phyloP scores from a whole-genome alignment of 2,329 filamentous ascomycete genomes.

The Botrytis medusae region DNA sequence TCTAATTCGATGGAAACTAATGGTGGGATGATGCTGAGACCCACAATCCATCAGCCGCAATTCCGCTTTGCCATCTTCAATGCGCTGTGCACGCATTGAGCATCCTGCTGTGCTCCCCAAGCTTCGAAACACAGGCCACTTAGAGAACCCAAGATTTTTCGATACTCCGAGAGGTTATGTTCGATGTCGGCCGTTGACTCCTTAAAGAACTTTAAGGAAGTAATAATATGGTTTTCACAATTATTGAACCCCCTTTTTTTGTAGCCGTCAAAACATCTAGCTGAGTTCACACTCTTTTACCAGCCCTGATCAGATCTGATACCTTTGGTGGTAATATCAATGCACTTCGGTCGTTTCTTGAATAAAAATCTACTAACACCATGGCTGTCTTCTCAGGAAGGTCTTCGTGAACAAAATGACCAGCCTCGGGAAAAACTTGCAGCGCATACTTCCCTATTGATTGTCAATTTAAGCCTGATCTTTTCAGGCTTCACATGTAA shows the following conservation, averaged over 20 bases:
- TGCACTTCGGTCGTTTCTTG: conserved; percentile 81
- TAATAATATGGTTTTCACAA: neutral
- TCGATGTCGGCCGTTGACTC: neutral
- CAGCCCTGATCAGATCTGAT: conserved; percentile 65
- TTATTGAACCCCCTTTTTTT: neutral
- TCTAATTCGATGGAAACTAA: neutral
- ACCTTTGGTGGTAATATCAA: conserved; percentile 92
- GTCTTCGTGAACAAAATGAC: conserved; percentile 97
- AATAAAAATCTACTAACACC: conserved; percentile 85
- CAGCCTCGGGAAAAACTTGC: conserved; percentile 90
- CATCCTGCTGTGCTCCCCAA: neutral
- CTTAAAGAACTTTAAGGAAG: neutral
- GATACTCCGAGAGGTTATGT: neutral
- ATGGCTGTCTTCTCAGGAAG: conserved; percentile 85
- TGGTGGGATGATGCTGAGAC: conserved; percentile 4
- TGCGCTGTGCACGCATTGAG: neutral
- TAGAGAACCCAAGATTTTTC: neutral
- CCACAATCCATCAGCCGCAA: conserved; percentile 5
- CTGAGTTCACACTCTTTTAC: conserved; percentile 51
- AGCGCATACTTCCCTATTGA: conserved; percentile 82
- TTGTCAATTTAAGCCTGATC: conserved; percentile 19
- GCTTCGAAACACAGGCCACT: neutral
- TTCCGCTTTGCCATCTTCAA: neutral
- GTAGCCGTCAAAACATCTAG: neutral
- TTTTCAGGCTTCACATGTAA: neutral